These are phyloP conservation scores for Aspergillus transmontanensis DNA, from an alignment of 2,329 filamentous ascomycete species.

Conservation along the genomic window DNA sequence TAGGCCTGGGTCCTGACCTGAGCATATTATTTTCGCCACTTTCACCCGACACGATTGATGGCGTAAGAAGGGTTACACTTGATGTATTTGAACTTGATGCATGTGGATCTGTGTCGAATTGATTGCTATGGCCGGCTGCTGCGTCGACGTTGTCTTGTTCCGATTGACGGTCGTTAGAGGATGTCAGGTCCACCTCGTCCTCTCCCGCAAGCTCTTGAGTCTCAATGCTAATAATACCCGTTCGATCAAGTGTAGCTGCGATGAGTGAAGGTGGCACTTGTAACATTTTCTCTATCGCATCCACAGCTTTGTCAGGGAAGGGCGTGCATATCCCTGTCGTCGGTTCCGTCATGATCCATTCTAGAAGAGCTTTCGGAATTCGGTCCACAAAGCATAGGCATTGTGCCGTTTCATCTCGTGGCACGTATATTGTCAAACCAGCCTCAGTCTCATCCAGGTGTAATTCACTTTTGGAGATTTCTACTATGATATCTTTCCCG, in stretches of 20 bases:
- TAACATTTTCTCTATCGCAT: conserved; percentile 5
- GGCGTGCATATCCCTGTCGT: conserved; percentile 8
- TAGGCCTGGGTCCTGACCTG: not conserved
- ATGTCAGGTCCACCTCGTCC: not conserved
- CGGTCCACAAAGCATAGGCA: conserved; percentile 14
- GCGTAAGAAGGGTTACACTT: not conserved
- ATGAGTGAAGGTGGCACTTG: conserved; percentile 2
- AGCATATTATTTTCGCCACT: not conserved
- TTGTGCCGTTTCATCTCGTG: conserved; percentile 6
- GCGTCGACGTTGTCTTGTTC: not conserved
- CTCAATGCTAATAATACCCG: conserved; percentile 13
- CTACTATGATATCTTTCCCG: conserved; percentile 10
- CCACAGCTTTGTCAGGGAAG: conserved; percentile 4
- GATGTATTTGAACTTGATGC: not conserved
- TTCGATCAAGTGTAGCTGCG: conserved; percentile 7
- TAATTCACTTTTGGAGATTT: conserved; percentile 11
- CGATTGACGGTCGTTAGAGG: not conserved
- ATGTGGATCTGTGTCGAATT: not conserved
- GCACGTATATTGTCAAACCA: conserved; percentile 11
- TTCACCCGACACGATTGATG: not conserved
- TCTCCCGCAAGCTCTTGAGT: conserved; percentile 6
- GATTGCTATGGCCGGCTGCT: not conserved
- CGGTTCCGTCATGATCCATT: conserved; percentile 17
- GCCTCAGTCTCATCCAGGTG: conserved; percentile 8
- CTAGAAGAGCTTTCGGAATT: conserved; percentile 11